Conservation (phyloP, 371 early-diverging fungal genomes). For the Syncephalastrum racemosum region DNA sequence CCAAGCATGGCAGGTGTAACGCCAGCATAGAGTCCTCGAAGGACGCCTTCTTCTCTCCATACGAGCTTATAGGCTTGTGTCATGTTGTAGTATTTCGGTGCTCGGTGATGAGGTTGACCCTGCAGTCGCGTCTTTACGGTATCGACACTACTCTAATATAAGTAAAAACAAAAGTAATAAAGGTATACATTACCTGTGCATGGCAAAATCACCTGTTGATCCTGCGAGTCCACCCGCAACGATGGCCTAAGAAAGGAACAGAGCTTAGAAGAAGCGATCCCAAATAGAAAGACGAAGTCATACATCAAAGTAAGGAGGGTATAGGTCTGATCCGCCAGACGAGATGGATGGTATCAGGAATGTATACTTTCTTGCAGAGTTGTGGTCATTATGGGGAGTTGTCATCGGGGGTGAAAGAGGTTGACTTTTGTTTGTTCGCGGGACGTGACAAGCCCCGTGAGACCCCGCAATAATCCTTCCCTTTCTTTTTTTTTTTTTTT, state of each 20-base stretch:
- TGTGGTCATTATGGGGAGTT: too few relatives aligned
- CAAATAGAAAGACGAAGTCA: not conserved
- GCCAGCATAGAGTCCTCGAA: slow-evolving; percentile 74
- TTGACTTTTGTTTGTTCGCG: too few relatives aligned
- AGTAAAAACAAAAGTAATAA: not conserved
- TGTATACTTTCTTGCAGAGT: too few relatives aligned
- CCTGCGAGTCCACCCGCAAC: slow-evolving; percentile 75
- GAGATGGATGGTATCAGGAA: slow-evolving; percentile 32
- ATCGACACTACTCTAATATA: slow-evolving; percentile 51
- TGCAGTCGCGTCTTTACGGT: slow-evolving; percentile 80
- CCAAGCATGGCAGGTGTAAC: slow-evolving; percentile 75
- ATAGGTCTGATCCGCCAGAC: slow-evolving; percentile 26
- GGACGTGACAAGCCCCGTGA: too few relatives aligned
- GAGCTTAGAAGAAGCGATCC: not conserved
- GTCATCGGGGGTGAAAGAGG: too few relatives aligned
- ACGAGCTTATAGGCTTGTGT: slow-evolving; percentile 66
- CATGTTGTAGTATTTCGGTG: slow-evolving; percentile 64
- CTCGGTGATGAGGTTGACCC: slow-evolving; percentile 58
- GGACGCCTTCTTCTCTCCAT: slow-evolving; percentile 67
- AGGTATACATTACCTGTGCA: slow-evolving; percentile 63
- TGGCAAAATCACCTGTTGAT: slow-evolving; percentile 67
- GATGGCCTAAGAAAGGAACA: slow-evolving; percentile 44
- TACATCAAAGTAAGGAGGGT: slow-evolving; percentile 53
- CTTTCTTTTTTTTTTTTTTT: too few relatives aligned
- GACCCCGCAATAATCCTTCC: too few relatives aligned